Evolutionary conservation across 2,329 filamentous ascomycete species (phyloP).

Genomic region (Erysiphe pulchra): DNA sequence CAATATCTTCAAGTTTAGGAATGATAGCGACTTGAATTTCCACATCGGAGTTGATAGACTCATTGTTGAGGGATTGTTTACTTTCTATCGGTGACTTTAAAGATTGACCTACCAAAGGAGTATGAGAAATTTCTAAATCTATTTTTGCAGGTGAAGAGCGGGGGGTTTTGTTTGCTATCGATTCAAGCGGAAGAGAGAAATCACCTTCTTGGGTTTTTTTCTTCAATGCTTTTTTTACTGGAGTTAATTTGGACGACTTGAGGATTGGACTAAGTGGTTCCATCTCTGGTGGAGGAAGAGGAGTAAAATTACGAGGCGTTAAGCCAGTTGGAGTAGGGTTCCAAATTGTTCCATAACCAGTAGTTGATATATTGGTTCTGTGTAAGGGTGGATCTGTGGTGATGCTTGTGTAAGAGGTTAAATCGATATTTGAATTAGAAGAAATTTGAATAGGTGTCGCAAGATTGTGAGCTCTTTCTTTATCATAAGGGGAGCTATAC

Average conservation of each 20-base stretch:
- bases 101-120: background rate
- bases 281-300: slow-evolving; percentile 23
- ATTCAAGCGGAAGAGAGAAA: background rate
- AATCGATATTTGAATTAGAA: background rate
- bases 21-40: slow-evolving; percentile 36
- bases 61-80: background rate
- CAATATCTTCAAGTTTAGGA: slow-evolving; percentile 24
- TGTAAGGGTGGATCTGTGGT: slow-evolving; percentile 8
- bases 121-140: background rate
- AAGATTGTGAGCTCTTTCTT: slow-evolving; percentile 7
- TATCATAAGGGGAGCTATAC: slow-evolving; percentile 14
- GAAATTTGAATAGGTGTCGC: slow-evolving; percentile 3
- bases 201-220: slow-evolving; percentile 5
- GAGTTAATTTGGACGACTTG: slow-evolving; percentile 16
- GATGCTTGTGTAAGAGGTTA: slow-evolving; percentile 1
- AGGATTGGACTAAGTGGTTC: slow-evolving; percentile 33
- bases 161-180: background rate
- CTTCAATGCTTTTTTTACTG: background rate
- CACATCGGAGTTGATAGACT: slow-evolving; percentile 13
- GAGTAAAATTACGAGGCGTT: slow-evolving; percentile 23
- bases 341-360: slow-evolving; percentile 29
- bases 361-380: slow-evolving; percentile 4
- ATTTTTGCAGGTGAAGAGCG: background rate
- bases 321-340: slow-evolving; percentile 28
- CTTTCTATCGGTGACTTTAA: background rate